These are phyloP conservation scores for Geranium brycei DNA, from an alignment of 345 rosid genomes.

Conservation along the genomic window DNA sequence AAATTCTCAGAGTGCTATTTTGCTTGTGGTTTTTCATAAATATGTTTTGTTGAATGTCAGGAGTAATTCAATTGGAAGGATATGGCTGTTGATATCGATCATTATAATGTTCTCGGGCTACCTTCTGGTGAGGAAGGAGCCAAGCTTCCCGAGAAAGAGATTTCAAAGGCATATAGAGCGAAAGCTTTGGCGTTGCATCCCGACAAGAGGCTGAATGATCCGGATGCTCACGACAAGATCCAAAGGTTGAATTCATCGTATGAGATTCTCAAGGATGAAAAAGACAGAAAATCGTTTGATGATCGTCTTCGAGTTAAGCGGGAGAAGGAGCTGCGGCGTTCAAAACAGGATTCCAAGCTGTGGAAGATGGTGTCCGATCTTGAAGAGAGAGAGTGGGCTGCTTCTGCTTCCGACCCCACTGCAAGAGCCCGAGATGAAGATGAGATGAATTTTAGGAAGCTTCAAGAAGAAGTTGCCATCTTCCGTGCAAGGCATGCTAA, in stretches of 20 bases:
- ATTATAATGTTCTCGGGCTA: conserved; percentile 48
- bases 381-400: conserved; percentile 67
- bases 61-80: not conserved
- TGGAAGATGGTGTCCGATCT: conserved; percentile 71
- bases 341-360: conserved; percentile 55
- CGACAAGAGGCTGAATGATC: conserved; percentile 59
- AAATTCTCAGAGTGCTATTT: no score
- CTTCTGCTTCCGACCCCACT: conserved; percentile 38
- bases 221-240: conserved; percentile 51
- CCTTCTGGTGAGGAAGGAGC: conserved; percentile 66
- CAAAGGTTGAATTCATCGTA: conserved; percentile 55
- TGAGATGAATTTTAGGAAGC: conserved; percentile 52
- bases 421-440: conserved; percentile 43
- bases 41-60: not conserved
- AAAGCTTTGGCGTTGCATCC: conserved; percentile 68
- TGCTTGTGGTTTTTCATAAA: no score
- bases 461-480: conserved; percentile 58
- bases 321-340: conserved; percentile 39
- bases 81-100: conserved; percentile 43
- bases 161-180: conserved; percentile 46
- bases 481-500: conserved; percentile 50
- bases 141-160: conserved; percentile 46
- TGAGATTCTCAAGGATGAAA: conserved; percentile 58
- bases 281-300: conserved; percentile 59
- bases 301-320: conserved; percentile 66